A percentile compares a stretch with the other conserved stretches of the same genome.
These are phyloP conservation scores for Sutorius eximius DNA, from an alignment of 1,284 basidiomycete species.

Conservation along the genomic window DNA sequence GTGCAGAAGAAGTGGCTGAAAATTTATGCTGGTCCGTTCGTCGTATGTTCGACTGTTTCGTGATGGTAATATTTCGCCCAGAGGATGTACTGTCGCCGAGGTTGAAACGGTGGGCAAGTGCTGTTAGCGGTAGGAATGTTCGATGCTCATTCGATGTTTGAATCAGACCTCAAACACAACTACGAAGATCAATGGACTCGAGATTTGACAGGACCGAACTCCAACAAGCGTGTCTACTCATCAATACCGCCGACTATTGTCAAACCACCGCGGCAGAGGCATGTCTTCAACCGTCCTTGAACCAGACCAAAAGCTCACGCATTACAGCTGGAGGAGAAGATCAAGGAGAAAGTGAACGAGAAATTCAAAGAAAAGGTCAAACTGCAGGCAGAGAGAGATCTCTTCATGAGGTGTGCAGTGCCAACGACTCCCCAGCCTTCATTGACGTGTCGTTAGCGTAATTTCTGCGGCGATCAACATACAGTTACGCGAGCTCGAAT, in stretches of 20 bases:
- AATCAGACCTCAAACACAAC: conserved; percentile 40
- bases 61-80: conserved; percentile 30
- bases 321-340: conserved; percentile 84
- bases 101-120: conserved; percentile 58
- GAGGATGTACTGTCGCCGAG: conserved; percentile 82
- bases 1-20: conserved; percentile 93
- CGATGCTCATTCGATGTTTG: not conserved
- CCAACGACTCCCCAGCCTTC: not conserved
- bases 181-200: conserved; percentile 73
- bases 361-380: conserved; percentile 78
- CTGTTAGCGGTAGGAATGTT: not conserved
- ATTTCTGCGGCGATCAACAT: conserved; percentile 80
- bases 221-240: conserved; percentile 78
- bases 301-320: not conserved
- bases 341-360: conserved; percentile 78
- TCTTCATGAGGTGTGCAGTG: conserved; percentile 74
- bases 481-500: conserved; percentile 81
- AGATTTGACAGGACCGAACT: conserved; percentile 74
- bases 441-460: conserved; percentile 48
- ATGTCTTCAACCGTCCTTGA: conserved; percentile 9
- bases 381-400: conserved; percentile 83
- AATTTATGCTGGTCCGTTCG: conserved; percentile 83
- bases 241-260: conserved; percentile 99
- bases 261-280: conserved; percentile 88
- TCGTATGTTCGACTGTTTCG: not conserved